Evolutionary conservation across 805 yeast genomes (phyloP).

Genomic region (Metschnikowia santaceciliae): DNA sequence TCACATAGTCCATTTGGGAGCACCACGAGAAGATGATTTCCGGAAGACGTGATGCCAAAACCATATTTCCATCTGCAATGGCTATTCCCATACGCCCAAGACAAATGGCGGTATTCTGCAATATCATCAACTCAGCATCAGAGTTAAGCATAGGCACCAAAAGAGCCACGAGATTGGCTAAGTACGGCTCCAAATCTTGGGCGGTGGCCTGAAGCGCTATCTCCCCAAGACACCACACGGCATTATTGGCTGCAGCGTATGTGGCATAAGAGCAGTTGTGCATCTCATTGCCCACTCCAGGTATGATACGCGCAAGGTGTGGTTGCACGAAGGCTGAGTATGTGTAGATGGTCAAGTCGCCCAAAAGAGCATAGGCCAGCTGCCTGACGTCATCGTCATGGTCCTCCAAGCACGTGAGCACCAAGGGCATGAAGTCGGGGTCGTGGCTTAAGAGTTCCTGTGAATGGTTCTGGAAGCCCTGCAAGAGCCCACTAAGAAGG

Average conservation of each 20-base stretch:
- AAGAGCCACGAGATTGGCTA: constrained; percentile 50
- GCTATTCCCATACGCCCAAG: constrained; percentile 76
- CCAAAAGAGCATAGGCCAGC: constrained; percentile 82
- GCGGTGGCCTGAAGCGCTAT: constrained; percentile 57
- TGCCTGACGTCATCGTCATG: constrained; percentile 86
- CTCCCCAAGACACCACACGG: constrained; percentile 93
- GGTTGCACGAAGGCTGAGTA: constrained; percentile 45
- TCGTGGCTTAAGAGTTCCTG: constrained; percentile 43
- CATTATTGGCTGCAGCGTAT: constrained; percentile 74
- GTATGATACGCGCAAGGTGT: constrained; percentile 48
- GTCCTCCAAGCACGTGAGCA: constrained; percentile 71
- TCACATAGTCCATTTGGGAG: constrained; percentile 57
- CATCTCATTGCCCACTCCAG: constrained; percentile 68
- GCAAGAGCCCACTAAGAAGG: constrained; percentile 86
- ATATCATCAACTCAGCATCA: constrained; percentile 57
- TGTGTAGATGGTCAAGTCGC: constrained; percentile 75
- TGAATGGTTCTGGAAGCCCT: constrained; percentile 71
- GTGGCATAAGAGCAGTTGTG: constrained; percentile 47
- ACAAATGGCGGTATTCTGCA: constrained; percentile 87
- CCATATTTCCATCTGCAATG: constrained; percentile 40
- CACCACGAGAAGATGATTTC: constrained; percentile 69
- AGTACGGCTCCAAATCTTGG: constrained; percentile 47
- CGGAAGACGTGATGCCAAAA: constrained; percentile 52
- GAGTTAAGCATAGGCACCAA: constrained; percentile 59
- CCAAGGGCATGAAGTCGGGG: constrained; percentile 51